These are phyloP conservation scores for Pseudocercospora vitis DNA, from an alignment of 2,329 filamentous ascomycete species.

Conservation along the genomic window DNA sequence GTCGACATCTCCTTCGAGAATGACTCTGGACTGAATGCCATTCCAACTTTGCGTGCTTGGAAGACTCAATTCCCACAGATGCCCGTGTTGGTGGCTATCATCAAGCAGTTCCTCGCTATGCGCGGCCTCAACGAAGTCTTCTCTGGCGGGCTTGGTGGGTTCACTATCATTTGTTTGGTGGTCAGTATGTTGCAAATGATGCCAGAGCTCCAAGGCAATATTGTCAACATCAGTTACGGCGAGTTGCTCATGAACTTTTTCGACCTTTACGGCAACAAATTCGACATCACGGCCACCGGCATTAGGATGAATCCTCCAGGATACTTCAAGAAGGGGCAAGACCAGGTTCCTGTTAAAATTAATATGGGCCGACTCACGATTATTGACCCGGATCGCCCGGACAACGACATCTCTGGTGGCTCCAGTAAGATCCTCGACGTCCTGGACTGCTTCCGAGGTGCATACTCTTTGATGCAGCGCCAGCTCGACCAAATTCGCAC, in stretches of 20 bases:
- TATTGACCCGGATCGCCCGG: slow-evolving; percentile 81
- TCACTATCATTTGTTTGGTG: slow-evolving; percentile 89
- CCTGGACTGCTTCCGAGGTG: slow-evolving; percentile 66
- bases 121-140: slow-evolving; percentile 88
- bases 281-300: slow-evolving; percentile 68
- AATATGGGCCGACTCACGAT: slow-evolving; percentile 74
- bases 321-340: slow-evolving; percentile 72
- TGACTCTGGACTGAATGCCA: slow-evolving; percentile 73
- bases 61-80: slow-evolving; percentile 76
- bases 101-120: slow-evolving; percentile 93
- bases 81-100: slow-evolving; percentile 78
- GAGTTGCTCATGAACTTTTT: slow-evolving; percentile 84
- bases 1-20: slow-evolving; percentile 97
- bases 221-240: slow-evolving; percentile 64
- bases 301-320: slow-evolving; percentile 74
- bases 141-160: slow-evolving; percentile 87
- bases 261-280: slow-evolving; percentile 80
- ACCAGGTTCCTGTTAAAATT: slow-evolving; percentile 42
- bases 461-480: slow-evolving; percentile 54
- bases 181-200: slow-evolving; percentile 83
- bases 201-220: slow-evolving; percentile 65
- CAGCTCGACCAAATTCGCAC: slow-evolving; percentile 44
- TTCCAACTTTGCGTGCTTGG: slow-evolving; percentile 79
- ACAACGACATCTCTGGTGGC: slow-evolving; percentile 88
- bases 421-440: slow-evolving; percentile 70